Base-by-base conservation (phyloP, 2,329 filamentous ascomycete genomes). In the Aspergillus flavus region DNA sequence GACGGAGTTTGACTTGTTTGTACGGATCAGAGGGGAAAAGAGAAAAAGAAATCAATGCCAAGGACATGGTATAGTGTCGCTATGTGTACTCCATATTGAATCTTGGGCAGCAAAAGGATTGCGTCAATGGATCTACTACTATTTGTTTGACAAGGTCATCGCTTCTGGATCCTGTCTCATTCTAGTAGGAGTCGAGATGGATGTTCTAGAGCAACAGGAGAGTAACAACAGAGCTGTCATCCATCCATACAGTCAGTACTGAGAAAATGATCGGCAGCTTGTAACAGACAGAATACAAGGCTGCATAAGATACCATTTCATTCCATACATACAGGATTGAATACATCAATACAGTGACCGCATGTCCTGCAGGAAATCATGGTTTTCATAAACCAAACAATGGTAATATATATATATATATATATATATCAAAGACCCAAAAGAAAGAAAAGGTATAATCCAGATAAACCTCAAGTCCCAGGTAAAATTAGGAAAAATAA, bases 1-100 rank as follows among this genome's bases (percentile, higher is more conserved):
- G n/a, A 4, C 28, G 23, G 59, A 65, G 66, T 67, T 66, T 62
- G 39, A 56, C 19, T 28, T 39, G 23, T 57, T 32, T 59, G 43
- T 50, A 48, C 43, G 16, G 26, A 34, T 16, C 30, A 39, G n/a
- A 39, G 34, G 10, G 34, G 60, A 30, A 56, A 50, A 23, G 39
- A 36, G 32, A 61, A 32, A 60, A n/a, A 21, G 28, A n/a, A n/a
- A 11, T 19, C 12, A 14, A 30, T 41, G 54, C 32, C 34, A 45
- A 57, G 34, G 7, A n/a, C 54, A 57, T 34, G 4, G n/a, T n/a
- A 30, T 45, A 43, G 10, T 4, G 12, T 41, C 14, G 41, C 28
- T 32, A 23, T 28, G 46, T 7, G 9, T 21, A 21, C 12, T 52
- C 43, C 26, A 41, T 48, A 41, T 52, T 28, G n/a, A 53, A 23